Conservation (phyloP, 495 filamentous ascomycete genomes). For the Venustampulla echinocandica region DNA sequence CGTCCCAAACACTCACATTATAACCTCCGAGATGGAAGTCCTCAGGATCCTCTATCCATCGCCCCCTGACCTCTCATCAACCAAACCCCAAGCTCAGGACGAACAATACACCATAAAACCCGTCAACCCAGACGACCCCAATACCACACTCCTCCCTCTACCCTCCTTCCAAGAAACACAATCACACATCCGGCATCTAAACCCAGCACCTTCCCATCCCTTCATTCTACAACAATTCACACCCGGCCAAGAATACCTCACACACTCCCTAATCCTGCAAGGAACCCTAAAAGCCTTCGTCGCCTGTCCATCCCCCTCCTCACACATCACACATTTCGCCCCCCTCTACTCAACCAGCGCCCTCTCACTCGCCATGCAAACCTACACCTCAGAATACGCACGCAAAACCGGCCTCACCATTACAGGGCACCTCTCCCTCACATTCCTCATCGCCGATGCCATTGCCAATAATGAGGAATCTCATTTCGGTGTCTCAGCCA, state of each 20-base stretch:
- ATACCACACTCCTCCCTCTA: slow-evolving; percentile 49
- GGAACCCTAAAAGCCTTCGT: slow-evolving; percentile 55
- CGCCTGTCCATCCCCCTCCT: slow-evolving; percentile 47
- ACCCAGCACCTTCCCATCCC: slow-evolving; percentile 45
- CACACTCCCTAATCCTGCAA: slow-evolving; percentile 54
- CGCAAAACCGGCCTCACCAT: slow-evolving; percentile 30
- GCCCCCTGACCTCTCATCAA: slow-evolving; percentile 26
- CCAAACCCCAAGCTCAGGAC: background rate
- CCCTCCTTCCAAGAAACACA: slow-evolving; percentile 44
- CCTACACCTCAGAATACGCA: slow-evolving; percentile 51
- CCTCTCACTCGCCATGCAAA: slow-evolving; percentile 48
- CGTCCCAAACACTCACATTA: slow-evolving; percentile 49
- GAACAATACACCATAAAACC: slow-evolving; percentile 54
- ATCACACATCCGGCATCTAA: slow-evolving; percentile 41
- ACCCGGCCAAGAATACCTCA: slow-evolving; percentile 55
- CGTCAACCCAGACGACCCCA: slow-evolving; percentile 40
- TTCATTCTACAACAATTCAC: slow-evolving; percentile 66
- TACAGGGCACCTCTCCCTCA: slow-evolving; percentile 64
- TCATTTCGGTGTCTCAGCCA: slow-evolving; percentile 5
- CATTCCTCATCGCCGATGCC: slow-evolving; percentile 47
- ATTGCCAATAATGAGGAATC: slow-evolving; percentile 1
- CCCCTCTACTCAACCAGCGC: slow-evolving; percentile 42
- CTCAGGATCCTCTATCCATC: slow-evolving; percentile 40
- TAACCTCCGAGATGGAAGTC: slow-evolving; percentile 45
- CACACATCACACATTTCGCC: slow-evolving; percentile 54